A percentile compares a stretch with the other conserved stretches of the same genome.
Conservation (phyloP, 164 flowering plant genomes). For the Magnolia changhungtana region DNA sequence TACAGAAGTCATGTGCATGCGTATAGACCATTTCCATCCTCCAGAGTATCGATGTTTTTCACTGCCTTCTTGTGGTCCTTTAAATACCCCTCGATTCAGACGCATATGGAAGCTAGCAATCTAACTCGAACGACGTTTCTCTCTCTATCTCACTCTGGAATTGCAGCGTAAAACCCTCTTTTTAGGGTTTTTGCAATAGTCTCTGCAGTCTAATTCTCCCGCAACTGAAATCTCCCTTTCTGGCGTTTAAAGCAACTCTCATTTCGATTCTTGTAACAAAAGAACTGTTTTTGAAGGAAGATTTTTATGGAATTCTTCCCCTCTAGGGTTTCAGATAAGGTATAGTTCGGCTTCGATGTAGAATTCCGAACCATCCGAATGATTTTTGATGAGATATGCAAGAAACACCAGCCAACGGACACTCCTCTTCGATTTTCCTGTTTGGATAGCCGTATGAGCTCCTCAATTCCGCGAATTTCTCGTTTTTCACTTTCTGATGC, state of each 20-base stretch:
- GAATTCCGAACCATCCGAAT: background rate
- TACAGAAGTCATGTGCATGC: background rate
- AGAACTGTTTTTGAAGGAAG: background rate
- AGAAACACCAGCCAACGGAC: background rate
- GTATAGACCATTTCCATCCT: background rate
- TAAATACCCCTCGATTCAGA: background rate
- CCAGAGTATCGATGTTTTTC: background rate
- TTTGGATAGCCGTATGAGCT: background rate
- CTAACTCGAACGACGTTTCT: background rate
- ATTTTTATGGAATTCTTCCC: constrained; percentile 1
- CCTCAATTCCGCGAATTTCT: background rate
- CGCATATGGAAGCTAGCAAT: background rate
- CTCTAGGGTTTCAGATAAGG: constrained; percentile 1
- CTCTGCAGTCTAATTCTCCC: constrained; percentile 1
- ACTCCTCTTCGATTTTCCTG: background rate
- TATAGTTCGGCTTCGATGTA: background rate
- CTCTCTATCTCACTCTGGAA: background rate
- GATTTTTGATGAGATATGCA: background rate
- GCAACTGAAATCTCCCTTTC: constrained; percentile 1
- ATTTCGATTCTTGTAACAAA: background rate
- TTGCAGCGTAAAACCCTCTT: background rate
- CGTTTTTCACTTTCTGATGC: background rate
- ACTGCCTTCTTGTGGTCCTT: background rate
- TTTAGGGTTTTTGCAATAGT: background rate
- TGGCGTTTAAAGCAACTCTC: background rate